Conservation (phyloP, 495 filamentous ascomycete species). For the Aspergillus homomorphus region DNA sequence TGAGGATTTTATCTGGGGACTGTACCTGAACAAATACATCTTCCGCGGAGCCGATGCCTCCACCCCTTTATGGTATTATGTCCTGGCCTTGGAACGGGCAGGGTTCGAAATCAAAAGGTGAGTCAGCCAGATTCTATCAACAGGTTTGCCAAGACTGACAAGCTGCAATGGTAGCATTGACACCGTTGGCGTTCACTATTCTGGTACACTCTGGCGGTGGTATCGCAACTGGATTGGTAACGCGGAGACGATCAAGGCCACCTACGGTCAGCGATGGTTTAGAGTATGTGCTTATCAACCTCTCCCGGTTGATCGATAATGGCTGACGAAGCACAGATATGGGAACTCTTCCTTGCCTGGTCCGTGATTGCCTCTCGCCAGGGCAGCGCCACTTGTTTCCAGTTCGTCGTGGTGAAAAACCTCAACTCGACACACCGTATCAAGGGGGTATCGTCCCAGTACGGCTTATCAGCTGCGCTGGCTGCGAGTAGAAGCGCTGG, state of each 20-base stretch:
- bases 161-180: constrained; percentile 48
- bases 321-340: constrained; percentile 60
- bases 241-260: constrained; percentile 87
- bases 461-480: constrained; percentile 45
- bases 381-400: constrained; percentile 90
- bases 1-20: constrained; percentile 70
- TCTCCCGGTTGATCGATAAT: too few relatives aligned
- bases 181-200: constrained; percentile 95
- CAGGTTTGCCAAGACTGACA: background rate
- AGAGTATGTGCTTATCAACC: too few relatives aligned
- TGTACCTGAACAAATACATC: constrained; percentile 77
- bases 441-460: constrained; percentile 77
- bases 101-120: constrained; percentile 55
- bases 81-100: constrained; percentile 62
- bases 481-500: constrained; percentile 17
- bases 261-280: constrained; percentile 96
- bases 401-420: constrained; percentile 95
- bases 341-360: constrained; percentile 96
- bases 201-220: constrained; percentile 95
- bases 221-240: constrained; percentile 99
- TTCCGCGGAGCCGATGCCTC: constrained; percentile 71
- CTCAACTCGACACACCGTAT: constrained; percentile 93
- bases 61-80: constrained; percentile 62
- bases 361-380: constrained; percentile 93
- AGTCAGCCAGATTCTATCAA: background rate